Base-by-base conservation (phyloP, 176 grass and related monocot species). In the Hyparrhenia diplandra region DNA sequence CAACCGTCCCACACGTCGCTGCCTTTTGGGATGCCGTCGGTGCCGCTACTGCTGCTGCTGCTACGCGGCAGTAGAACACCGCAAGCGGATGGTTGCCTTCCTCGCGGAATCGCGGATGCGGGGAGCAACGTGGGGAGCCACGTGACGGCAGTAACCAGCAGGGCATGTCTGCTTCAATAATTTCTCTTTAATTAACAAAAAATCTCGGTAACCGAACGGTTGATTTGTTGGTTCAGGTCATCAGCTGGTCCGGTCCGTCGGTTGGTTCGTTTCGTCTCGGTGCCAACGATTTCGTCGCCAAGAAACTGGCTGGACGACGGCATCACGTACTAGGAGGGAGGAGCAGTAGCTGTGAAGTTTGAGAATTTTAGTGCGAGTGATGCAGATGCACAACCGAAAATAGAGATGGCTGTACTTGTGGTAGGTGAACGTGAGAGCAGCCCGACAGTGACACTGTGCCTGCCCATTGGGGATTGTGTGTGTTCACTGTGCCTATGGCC, bases 121-220 rank as follows among this genome's bases (percentile, higher is more conserved):
- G 20, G 6, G 36, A 52, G 82, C 69, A 49, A 74, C 75, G 86
- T 74, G 69, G n/a, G n/a, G n/a, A n/a, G 69, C 82, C 45, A 64
- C 23, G 11, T 43, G 64, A 74, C 37, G 31, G 23, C 62, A 17
- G n/a, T n/a, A n/a, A n/a, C n/a, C 54, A 24, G 6, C 18, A 23
- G 49, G 73, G 16, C 31, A 13, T 0, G 41, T 6, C 37, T 20
- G 51, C n/a, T 31, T 46, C 10, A 34, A 35, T 11, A 2, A n/a
- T n/a, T 35, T 60, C 37, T 57, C 27, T 45, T n/a, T n/a, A n/a
- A 8, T 18, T 31, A 47, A 16, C 14, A 46, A 46, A 46, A 43
- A 42, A 42, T 3, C 40, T 42, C 10, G 12, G 41, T 43, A 4
- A 2, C 39, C 39, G 10, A 43, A 11, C 41, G 41, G 41, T 41